Evolutionary conservation across 2,329 filamentous ascomycete species (phyloP).

Genomic region (Alternaria sp.): DNA sequence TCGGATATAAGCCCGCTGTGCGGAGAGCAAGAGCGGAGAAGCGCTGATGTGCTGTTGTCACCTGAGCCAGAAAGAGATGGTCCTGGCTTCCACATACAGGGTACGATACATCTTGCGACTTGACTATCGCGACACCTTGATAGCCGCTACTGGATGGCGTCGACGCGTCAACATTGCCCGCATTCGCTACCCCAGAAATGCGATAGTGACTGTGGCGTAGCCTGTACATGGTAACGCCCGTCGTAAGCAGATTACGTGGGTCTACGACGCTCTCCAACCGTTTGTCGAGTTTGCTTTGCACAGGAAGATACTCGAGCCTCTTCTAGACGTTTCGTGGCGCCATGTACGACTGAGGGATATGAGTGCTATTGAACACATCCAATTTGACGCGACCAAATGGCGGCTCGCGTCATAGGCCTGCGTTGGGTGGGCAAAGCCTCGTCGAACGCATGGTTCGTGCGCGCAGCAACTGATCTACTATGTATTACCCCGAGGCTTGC

Average conservation of each 20-base stretch:
- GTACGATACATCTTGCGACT: neutral
- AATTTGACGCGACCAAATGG: neutral
- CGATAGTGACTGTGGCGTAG: constrained; percentile 6
- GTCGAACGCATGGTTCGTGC: constrained; percentile 19
- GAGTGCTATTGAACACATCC: neutral
- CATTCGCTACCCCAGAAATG: constrained; percentile 5
- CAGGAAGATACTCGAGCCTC: neutral
- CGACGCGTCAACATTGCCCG: neutral
- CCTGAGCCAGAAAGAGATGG: neutral
- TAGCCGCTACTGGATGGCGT: neutral
- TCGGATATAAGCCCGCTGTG: constrained; percentile 4
- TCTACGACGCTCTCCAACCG: constrained; percentile 1
- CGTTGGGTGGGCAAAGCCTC: neutral
- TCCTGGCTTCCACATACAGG: neutral
- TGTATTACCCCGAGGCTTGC: neutral
- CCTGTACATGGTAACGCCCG: neutral
- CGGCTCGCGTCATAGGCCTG: neutral
- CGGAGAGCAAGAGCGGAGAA: constrained; percentile 1
- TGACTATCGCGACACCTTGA: neutral
- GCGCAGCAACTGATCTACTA: neutral
- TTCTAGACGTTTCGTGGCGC: neutral
- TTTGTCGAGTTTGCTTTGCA: neutral
- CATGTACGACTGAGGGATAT: neutral
- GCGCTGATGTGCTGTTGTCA: constrained; percentile 1
- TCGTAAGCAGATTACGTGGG: constrained; percentile 6